Percentiles rank a stretch among this genome's conserved stretches.
phyloP scores from a whole-genome alignment of 805 yeast species.

The Jamesozyma hellenica region DNA sequence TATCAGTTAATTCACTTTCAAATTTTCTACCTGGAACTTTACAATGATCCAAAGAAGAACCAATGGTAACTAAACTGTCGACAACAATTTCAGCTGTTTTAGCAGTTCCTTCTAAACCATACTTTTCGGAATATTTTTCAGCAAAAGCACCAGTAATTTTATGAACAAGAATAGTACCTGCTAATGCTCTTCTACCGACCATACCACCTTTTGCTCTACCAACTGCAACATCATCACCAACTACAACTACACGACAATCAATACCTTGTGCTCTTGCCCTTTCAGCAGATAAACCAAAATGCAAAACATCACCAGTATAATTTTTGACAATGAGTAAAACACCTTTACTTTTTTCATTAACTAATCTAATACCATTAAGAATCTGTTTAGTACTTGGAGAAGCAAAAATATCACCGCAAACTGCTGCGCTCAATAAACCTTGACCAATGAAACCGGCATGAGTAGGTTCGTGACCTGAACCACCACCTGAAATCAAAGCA shows the following conservation, averaged over 20 bases:
- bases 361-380: conserved; percentile 45
- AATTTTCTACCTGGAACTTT: conserved; percentile 75
- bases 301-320: conserved; percentile 89
- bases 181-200: conserved; percentile 91
- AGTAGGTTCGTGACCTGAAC: conserved; percentile 91
- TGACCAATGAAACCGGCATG: conserved; percentile 88
- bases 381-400: conserved; percentile 92
- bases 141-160: conserved; percentile 73
- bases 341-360: conserved; percentile 36
- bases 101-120: conserved; percentile 44
- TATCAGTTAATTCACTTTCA: conserved; percentile 41
- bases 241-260: conserved; percentile 61
- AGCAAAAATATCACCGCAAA: conserved; percentile 85
- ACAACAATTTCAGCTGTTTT: conserved; percentile 52
- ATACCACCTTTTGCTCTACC: conserved; percentile 81
- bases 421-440: conserved; percentile 77
- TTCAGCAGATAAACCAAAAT: conserved; percentile 87
- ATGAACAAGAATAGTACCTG: conserved; percentile 84
- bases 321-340: conserved; percentile 76
- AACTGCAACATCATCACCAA: conserved; percentile 90
- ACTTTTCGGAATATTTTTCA: conserved; percentile 31
- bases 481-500: conserved; percentile 80
- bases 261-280: conserved; percentile 72
- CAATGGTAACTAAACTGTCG: conserved; percentile 68
- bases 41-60: conserved; percentile 82